Conservation (phyloP, 345 rosid genomes). For the Gossypium raimondii region DNA sequence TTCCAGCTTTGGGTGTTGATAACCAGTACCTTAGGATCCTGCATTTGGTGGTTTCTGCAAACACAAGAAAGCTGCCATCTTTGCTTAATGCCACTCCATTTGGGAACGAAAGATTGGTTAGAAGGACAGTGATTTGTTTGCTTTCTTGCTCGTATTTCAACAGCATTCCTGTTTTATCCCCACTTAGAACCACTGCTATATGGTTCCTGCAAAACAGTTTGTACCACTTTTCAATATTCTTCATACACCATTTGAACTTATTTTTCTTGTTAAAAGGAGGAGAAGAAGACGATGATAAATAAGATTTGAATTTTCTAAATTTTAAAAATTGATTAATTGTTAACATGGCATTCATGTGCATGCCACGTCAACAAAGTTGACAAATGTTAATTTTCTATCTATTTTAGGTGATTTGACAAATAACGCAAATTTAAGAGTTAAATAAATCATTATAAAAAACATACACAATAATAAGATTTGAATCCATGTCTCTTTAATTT, state of each 20-base stretch:
- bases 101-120: slow-evolving; percentile 43
- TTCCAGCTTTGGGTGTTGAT: slow-evolving; percentile 20
- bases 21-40: slow-evolving; percentile 48
- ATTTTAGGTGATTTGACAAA: too few relatives aligned
- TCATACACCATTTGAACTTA: too few relatives aligned
- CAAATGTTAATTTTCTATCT: too few relatives aligned
- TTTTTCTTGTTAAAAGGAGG: background rate
- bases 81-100: slow-evolving; percentile 53
- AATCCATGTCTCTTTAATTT: too few relatives aligned
- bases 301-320: too few relatives aligned
- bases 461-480: too few relatives aligned
- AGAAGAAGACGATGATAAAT: too few relatives aligned
- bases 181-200: slow-evolving; percentile 32
- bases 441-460: too few relatives aligned
- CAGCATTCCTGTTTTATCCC: slow-evolving; percentile 62
- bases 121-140: slow-evolving; percentile 38
- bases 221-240: background rate
- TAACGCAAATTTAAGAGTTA: too few relatives aligned
- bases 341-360: too few relatives aligned
- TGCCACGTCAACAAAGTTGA: too few relatives aligned
- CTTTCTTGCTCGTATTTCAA: slow-evolving; percentile 51
- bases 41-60: slow-evolving; percentile 45
- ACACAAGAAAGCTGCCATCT: slow-evolving; percentile 40
- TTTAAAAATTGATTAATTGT: too few relatives aligned
- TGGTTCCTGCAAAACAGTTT: slow-evolving; percentile 39